Base-by-base conservation (phyloP, 805 yeast species). In the Candida maris region DNA sequence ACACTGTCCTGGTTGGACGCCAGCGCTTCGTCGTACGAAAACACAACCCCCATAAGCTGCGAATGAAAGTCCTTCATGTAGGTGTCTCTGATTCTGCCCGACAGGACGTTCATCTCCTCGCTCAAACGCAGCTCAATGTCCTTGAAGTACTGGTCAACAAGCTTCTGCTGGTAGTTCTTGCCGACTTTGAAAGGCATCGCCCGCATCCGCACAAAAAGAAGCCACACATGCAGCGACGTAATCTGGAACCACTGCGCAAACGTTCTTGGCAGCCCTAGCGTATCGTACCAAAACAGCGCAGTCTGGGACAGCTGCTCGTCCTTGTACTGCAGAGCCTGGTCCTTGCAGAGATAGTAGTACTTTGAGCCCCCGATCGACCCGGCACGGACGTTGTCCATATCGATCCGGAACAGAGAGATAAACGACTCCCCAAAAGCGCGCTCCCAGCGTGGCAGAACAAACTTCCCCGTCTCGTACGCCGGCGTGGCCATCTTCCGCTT, bases 221-320 rank as follows among this genome's bases (percentile, higher is more conserved):
- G 80, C 99, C 99, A 93, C 41, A 85, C 79, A 61, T 93, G 98
- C 48, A 93, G 70, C 1, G 82, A 70, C 5, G 96, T 85, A 44
- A 93, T 83, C 63, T 91, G 97, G 60, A 82, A 91, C 96, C 96
- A 91, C 61, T 88, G 95, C n/a, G 91, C 78, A 56, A 91, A 89
- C 1, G 97, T 82, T 56, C 75, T 71, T 23, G 96, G 96, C 53
- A 93, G 67, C 18, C 77, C 81, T 39, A 93, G 66, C 9, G 89
- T 84, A 37, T 85, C 84, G 57, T 87, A 93, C 70, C 87, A 93
- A 57, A 86, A 93, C 37, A 67, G 68, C 2, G 96, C 96, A 4
- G 85, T 73, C 14, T 75, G 78, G 4, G 85, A 73, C 27, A 85
- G 65, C 25, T 77, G 80, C 54, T 82, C 89, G 41, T 81, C 71